Evolutionary conservation across 176 grass and related monocot genomes (phyloP), one percentile per base, ranked within the genome.

Genomic region (Musa schizocarpa): DNA sequence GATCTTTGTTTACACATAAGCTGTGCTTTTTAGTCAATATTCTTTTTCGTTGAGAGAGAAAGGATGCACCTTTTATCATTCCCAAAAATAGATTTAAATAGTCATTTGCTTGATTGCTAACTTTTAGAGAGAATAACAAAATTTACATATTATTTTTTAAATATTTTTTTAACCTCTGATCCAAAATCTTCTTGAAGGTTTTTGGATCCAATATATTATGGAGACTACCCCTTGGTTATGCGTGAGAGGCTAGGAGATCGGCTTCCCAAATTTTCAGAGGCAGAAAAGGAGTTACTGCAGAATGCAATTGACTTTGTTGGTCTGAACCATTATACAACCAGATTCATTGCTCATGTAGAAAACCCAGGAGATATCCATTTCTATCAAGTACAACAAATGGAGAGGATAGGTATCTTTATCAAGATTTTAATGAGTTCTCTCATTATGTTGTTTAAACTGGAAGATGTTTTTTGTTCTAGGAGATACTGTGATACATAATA

Each of bases 281-380:
- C 79, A 87, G 90, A 98, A 16, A 88, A 76, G 80, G 90, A 93
- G 76, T 82, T 87, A 29, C 83, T 98, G 23, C 93, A 73, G 77
- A 89, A 98, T 81, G 85, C 92, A 78, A 83, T 91, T 82, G 94
- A 98, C 77, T 98, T 98, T 86, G 14, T 98, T 80, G 94, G 94
- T 65, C 65, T 98, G 65, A 98, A 98, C 79, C 94, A 98, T 82
- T 98, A 98, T 77, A 98, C 94, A 29, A 82, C 88, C 1, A 98
- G 88, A 84, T 73, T 93, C 75, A 93, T 98, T 87, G 77, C 86
- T 80, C 80, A 93, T 81, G 72, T 27, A 64, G 52, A 73, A 14
- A 78, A 63, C 23, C 68, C 86, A 77, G 14, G 73, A 55, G 84
- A 78, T 75, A 83, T 86, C 52, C 77, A 82, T 87, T 93, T 89